Conservation (phyloP, 768 basidiomycete species). For the Termitomyces sp. region DNA sequence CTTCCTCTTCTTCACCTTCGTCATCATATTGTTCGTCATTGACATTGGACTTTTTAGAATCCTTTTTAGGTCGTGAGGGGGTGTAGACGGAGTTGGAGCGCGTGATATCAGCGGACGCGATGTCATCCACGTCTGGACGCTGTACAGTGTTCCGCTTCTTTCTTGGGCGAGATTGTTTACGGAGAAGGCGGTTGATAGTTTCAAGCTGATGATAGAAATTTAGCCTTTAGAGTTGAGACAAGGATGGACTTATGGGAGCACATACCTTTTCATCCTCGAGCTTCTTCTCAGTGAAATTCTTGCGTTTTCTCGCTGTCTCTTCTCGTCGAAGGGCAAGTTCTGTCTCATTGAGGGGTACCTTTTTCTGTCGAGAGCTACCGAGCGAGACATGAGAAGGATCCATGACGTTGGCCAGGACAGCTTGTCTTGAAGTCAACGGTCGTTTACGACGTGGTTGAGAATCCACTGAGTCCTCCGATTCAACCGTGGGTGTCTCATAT, state of each 20-base stretch:
- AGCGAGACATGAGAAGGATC: conserved; percentile 66
- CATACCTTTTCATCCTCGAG: conserved; percentile 79
- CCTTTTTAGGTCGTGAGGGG: conserved; percentile 6
- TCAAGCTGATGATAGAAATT: conserved; percentile 46
- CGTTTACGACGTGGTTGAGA: conserved; percentile 22
- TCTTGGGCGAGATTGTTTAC: conserved; percentile 72
- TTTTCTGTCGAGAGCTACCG: conserved; percentile 18
- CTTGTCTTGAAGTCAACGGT: conserved; percentile 57
- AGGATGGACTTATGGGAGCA: background rate
- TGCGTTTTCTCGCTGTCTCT: conserved; percentile 79
- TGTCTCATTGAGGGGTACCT: conserved; percentile 16
- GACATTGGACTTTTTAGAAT: background rate
- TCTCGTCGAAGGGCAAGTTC: conserved; percentile 44
- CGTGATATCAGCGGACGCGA: conserved; percentile 17
- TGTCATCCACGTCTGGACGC: conserved; percentile 19
- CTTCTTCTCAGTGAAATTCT: conserved; percentile 76
- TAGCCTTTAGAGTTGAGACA: background rate
- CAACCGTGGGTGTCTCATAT: conserved; percentile 18
- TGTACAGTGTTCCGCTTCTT: conserved; percentile 53
- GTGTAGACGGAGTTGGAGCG: conserved; percentile 16
- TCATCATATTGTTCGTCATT: background rate
- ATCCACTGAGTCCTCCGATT: conserved; percentile 32
- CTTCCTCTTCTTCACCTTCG: background rate
- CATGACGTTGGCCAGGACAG: conserved; percentile 64
- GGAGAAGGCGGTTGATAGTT: conserved; percentile 84